Evolutionary conservation across 2,329 filamentous ascomycete genomes (phyloP).

Genomic region (Xylaria sp.): DNA sequence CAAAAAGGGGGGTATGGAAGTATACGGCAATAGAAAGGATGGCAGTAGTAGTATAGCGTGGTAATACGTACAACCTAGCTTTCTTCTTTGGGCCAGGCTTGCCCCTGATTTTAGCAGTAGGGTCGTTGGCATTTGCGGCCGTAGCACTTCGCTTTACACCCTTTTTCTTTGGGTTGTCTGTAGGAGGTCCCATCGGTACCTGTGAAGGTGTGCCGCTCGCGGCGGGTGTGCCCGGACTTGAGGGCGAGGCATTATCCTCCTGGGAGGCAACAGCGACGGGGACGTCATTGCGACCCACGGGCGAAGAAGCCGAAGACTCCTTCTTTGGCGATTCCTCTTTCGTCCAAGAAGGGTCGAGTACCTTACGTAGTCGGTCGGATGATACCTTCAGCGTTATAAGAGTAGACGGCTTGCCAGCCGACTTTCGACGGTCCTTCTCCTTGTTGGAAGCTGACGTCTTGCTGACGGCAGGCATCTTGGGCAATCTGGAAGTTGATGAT

Average conservation of each 20-base stretch:
- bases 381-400: slow-evolving; percentile 61
- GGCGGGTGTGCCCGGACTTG: slow-evolving; percentile 64
- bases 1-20: neutral
- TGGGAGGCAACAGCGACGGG: slow-evolving; percentile 49
- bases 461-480: slow-evolving; percentile 45
- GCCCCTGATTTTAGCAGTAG: slow-evolving; percentile 71
- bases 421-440: slow-evolving; percentile 55
- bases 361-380: slow-evolving; percentile 55
- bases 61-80: slow-evolving; percentile 79
- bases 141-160: slow-evolving; percentile 72
- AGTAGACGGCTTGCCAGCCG: slow-evolving; percentile 42
- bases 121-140: slow-evolving; percentile 63
- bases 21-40: neutral
- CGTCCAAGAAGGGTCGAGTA: slow-evolving; percentile 51
- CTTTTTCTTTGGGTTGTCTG: slow-evolving; percentile 74
- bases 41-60: neutral
- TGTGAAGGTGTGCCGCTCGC: slow-evolving; percentile 61
- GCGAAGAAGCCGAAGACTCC: slow-evolving; percentile 54
- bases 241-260: slow-evolving; percentile 63
- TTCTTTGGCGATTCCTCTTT: slow-evolving; percentile 53
- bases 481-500: slow-evolving; percentile 26
- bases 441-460: slow-evolving; percentile 46
- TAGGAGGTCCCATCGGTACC: slow-evolving; percentile 63
- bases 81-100: slow-evolving; percentile 98
- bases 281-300: slow-evolving; percentile 43